phyloP scores from a whole-genome alignment of 352 stramenopile genomes.

The Pythium myriotylum region DNA sequence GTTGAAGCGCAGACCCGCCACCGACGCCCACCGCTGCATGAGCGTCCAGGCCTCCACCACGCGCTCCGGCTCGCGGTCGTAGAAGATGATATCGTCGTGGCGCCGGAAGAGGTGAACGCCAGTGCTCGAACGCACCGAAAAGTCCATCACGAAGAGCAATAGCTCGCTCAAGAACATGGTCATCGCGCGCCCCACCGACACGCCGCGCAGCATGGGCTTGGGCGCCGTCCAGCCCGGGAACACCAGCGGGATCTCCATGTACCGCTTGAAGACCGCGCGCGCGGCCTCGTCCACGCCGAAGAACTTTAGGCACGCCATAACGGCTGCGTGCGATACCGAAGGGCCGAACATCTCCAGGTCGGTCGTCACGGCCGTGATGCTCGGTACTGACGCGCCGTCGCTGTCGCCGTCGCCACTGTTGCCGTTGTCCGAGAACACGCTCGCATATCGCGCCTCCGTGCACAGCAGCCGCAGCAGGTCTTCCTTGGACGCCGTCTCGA shows the following conservation, averaged over 20 bases:
- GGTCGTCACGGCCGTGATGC: constrained; percentile 44
- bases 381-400: not conserved
- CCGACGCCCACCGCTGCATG: constrained; percentile 35
- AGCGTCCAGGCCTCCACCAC: constrained; percentile 33
- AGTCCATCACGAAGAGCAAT: constrained; percentile 55
- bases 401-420: constrained; percentile 1
- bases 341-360: constrained; percentile 56
- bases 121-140: constrained; percentile 34
- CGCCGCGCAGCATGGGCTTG: constrained; percentile 37
- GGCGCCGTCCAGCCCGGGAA: constrained; percentile 37
- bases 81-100: constrained; percentile 59
- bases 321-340: constrained; percentile 43
- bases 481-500: constrained; percentile 16
- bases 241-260: constrained; percentile 43
- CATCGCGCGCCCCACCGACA: constrained; percentile 51
- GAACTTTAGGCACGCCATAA: constrained; percentile 41
- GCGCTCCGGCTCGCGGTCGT: constrained; percentile 34
- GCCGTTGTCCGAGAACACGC: constrained; percentile 8
- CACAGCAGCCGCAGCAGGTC: constrained; percentile 48
- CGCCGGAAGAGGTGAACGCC: constrained; percentile 41
- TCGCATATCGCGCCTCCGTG: constrained; percentile 37
- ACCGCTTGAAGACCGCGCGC: constrained; percentile 33
- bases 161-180: constrained; percentile 45
- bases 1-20: constrained; percentile 43
- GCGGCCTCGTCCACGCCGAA: constrained; percentile 40